Conservation (phyloP, 2,329 filamentous ascomycete genomes). For the Exutisphaerella laricina region DNA sequence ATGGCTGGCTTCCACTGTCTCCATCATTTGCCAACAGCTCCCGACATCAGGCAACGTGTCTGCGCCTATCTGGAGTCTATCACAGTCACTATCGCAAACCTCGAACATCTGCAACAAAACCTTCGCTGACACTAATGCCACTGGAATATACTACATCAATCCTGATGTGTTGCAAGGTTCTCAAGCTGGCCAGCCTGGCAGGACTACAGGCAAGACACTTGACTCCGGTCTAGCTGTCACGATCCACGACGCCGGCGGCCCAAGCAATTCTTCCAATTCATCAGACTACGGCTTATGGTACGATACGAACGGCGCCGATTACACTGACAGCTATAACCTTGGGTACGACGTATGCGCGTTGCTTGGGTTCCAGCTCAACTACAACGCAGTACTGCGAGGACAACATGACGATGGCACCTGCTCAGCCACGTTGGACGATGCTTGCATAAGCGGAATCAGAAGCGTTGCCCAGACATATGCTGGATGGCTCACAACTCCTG, state of each 20-base stretch:
- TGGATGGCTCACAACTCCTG: slow-evolving; percentile 9
- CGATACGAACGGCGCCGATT: slow-evolving; percentile 14
- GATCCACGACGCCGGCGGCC: background rate
- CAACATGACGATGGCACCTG: slow-evolving; percentile 12
- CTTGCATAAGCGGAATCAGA: slow-evolving; percentile 7
- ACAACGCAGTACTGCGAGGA: slow-evolving; percentile 10
- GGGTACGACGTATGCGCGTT: slow-evolving; percentile 15
- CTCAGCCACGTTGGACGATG: slow-evolving; percentile 6
- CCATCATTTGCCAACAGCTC: no score
- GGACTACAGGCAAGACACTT: slow-evolving; percentile 6
- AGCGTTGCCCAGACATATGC: slow-evolving; percentile 6
- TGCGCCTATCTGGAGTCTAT: slow-evolving; percentile 7
- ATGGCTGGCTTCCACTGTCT: no score
- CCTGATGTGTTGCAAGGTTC: slow-evolving; percentile 10
- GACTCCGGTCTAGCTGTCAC: slow-evolving; percentile 6
- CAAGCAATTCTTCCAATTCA: slow-evolving; percentile 3
- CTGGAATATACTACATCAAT: slow-evolving; percentile 10
- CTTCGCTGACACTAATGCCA: slow-evolving; percentile 12
- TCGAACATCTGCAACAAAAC: slow-evolving; percentile 12
- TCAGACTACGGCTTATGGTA: slow-evolving; percentile 10
- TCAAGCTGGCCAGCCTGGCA: slow-evolving; percentile 9
- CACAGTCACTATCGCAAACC: background rate
- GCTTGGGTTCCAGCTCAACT: slow-evolving; percentile 7
- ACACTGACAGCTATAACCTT: slow-evolving; percentile 5
- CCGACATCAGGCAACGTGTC: background rate